Evolutionary conservation across 257 asterid genomes (phyloP).

Genomic region (Lavandula angustifolia): DNA sequence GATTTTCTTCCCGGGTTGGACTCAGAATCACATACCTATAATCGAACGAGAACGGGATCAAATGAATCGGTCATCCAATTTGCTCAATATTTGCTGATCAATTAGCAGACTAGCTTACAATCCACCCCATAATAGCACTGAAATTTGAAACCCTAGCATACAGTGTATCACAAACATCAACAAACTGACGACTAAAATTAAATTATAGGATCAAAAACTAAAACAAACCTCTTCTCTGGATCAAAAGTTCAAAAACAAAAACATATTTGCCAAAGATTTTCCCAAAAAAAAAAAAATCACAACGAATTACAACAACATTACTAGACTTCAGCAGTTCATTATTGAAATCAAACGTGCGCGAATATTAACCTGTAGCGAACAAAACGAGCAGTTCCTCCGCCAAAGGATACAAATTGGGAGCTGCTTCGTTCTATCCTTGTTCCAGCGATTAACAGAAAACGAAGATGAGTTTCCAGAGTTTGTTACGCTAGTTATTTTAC

Average conservation of each 20-base stretch:
- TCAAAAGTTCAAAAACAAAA: slow-evolving; percentile 16
- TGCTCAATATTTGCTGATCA: slow-evolving; percentile 6
- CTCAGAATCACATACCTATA: not conserved
- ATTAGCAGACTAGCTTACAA: not conserved
- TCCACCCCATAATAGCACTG: not conserved
- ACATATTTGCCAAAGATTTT: not conserved
- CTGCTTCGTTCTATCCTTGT: not conserved
- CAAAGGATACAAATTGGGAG: slow-evolving; percentile 16
- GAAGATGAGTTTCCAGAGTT: slow-evolving; percentile 25
- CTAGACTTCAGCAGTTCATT: not conserved
- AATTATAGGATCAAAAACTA: slow-evolving; percentile 22
- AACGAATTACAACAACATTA: not conserved
- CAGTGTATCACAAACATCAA: slow-evolving; percentile 9
- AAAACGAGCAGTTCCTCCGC: slow-evolving; percentile 18
- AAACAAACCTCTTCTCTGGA: slow-evolving; percentile 16
- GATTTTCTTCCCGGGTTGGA: not conserved
- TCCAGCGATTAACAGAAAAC: slow-evolving; percentile 20
- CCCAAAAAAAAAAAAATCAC: not conserved
- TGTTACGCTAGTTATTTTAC: slow-evolving; percentile 2
- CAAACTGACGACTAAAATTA: slow-evolving; percentile 3
- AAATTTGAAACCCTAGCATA: slow-evolving; percentile 22
- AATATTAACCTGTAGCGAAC: slow-evolving; percentile 25
- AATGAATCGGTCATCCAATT: not conserved
- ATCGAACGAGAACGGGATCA: slow-evolving; percentile 1
- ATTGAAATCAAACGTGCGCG: not conserved